phyloP scores from a whole-genome alignment of 768 basidiomycete genomes.

The Tulasnella sp. region DNA sequence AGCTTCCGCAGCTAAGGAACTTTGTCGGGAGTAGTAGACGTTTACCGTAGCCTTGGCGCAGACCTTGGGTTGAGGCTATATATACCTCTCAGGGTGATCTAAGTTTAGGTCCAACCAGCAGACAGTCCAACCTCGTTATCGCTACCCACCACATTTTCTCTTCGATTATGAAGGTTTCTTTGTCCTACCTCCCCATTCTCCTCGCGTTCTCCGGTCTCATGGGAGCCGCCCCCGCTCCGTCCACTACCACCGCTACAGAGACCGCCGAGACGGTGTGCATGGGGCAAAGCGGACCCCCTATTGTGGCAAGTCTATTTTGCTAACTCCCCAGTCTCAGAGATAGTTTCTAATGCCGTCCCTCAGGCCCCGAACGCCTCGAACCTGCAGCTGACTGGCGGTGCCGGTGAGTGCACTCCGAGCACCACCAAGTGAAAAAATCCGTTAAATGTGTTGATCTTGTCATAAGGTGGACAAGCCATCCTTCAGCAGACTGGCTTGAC shows the following conservation, averaged over 20 bases:
- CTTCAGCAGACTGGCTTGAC: neutral
- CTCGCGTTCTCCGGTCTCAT: constrained; percentile 5
- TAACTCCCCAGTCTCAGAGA: neutral
- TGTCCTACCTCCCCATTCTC: neutral
- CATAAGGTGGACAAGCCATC: neutral
- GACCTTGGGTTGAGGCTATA: neutral
- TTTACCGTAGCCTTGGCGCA: neutral
- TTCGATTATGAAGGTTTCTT: neutral
- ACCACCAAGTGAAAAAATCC: neutral
- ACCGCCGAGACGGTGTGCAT: neutral
- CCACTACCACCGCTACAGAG: neutral
- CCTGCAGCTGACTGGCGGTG: neutral
- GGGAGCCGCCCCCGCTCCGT: neutral
- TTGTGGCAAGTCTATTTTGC: neutral
- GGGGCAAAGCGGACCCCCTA: neutral
- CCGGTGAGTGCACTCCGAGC: neutral
- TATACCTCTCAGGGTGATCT: neutral
- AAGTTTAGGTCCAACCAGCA: neutral
- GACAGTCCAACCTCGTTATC: neutral
- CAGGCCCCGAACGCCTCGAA: neutral
- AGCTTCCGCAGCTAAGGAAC: neutral
- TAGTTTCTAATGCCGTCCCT: neutral
- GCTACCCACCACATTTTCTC: neutral
- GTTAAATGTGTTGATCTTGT: neutral
- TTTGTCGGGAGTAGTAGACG: neutral